Conservation (phyloP, 768 basidiomycete species). For the Candolleomyces eurysporus region DNA sequence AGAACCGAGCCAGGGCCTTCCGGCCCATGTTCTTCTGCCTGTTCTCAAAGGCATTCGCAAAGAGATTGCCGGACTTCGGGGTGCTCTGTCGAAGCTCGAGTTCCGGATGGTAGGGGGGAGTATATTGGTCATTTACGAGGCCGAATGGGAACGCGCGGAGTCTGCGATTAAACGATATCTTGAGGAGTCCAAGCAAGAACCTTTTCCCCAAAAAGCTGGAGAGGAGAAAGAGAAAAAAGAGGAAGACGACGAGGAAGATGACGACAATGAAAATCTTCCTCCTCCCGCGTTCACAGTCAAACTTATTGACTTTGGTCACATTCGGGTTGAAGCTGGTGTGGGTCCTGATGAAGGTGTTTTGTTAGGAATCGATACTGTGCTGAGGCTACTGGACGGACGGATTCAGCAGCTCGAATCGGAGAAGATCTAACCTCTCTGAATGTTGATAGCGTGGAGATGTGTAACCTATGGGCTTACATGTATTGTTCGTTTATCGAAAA, state of each 20-base stretch:
- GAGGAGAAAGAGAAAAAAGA: slow-evolving; percentile 32
- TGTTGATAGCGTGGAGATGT: no score
- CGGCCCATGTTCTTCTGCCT: slow-evolving; percentile 47
- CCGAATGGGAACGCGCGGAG: slow-evolving; percentile 41
- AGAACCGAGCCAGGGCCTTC: slow-evolving; percentile 47
- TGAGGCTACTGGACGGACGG: slow-evolving; percentile 52
- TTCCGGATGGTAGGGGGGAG: slow-evolving; percentile 83
- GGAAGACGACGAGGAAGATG: slow-evolving; percentile 32
- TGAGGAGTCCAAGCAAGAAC: slow-evolving; percentile 2
- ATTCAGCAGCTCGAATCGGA: slow-evolving; percentile 1
- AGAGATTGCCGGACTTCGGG: slow-evolving; percentile 38
- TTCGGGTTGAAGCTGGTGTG: slow-evolving; percentile 58
- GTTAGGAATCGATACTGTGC: slow-evolving; percentile 65
- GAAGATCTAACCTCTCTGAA: background rate
- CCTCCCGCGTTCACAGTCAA: slow-evolving; percentile 62
- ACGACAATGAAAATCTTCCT: slow-evolving; percentile 34
- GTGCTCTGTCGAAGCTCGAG: slow-evolving; percentile 51
- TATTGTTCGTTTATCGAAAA: no score
- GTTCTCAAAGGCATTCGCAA: slow-evolving; percentile 55
- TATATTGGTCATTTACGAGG: slow-evolving; percentile 75
- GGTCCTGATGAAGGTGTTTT: slow-evolving; percentile 83
- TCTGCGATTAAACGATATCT: slow-evolving; percentile 37
- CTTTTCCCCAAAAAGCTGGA: no score
- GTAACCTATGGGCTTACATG: no score
- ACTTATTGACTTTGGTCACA: slow-evolving; percentile 95